Evolutionary conservation across 2,329 filamentous ascomycete genomes (phyloP).

Genomic region (Hymenoscyphus salicellus): DNA sequence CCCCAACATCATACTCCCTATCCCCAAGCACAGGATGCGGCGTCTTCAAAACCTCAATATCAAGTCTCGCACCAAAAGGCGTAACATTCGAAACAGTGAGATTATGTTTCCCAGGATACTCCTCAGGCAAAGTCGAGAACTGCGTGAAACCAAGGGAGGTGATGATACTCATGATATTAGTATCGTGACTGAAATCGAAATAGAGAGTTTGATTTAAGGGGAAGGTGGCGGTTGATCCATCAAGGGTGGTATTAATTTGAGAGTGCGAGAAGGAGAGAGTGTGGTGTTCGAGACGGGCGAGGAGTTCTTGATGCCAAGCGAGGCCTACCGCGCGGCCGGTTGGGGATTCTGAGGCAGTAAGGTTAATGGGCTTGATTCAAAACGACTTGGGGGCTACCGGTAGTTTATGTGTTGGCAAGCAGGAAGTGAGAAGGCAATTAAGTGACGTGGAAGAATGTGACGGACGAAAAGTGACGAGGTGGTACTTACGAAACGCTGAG

Average conservation of each 20-base stretch:
- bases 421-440: not conserved
- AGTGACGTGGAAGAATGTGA: not conserved
- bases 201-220: constrained; percentile 71
- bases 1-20: constrained; percentile 44
- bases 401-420: not conserved
- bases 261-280: constrained; percentile 56
- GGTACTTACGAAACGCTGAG: constrained; percentile 23
- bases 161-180: constrained; percentile 67
- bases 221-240: constrained; percentile 66
- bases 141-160: constrained; percentile 71
- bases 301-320: constrained; percentile 69
- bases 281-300: constrained; percentile 68
- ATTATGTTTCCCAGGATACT: constrained; percentile 56
- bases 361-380: not conserved
- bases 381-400: not conserved
- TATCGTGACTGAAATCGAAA: constrained; percentile 77
- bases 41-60: constrained; percentile 70
- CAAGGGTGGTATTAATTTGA: constrained; percentile 67
- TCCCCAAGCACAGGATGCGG: constrained; percentile 59
- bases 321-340: constrained; percentile 65
- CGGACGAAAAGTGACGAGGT: not conserved
- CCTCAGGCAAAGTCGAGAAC: constrained; percentile 59
- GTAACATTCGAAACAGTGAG: constrained; percentile 66
- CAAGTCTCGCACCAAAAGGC: constrained; percentile 69
- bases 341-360: constrained; percentile 21